Conservation (phyloP, 2,329 filamentous ascomycete species). For the Phaeoacremonium minimum region DNA sequence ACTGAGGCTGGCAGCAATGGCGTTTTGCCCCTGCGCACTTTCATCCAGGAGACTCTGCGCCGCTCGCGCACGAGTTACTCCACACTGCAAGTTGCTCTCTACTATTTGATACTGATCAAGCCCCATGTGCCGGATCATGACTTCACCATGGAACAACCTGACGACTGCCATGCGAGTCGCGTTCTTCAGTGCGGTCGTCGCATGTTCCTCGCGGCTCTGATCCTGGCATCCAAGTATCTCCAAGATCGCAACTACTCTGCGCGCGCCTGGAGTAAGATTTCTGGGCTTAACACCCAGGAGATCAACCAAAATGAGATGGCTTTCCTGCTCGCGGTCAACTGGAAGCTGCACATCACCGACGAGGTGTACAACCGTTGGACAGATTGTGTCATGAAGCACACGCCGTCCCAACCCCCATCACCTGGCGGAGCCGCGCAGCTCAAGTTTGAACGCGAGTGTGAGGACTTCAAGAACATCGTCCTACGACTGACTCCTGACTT, state of each 20-base stretch:
- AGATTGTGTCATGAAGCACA: slow-evolving; percentile 83
- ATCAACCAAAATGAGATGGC: slow-evolving; percentile 97
- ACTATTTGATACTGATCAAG: slow-evolving; percentile 93
- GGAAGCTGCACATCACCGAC: slow-evolving; percentile 92
- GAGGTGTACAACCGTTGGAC: slow-evolving; percentile 89
- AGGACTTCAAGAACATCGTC: slow-evolving; percentile 57
- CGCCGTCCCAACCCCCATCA: slow-evolving; percentile 58
- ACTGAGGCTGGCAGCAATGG: slow-evolving; percentile 69
- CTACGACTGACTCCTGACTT: slow-evolving; percentile 51
- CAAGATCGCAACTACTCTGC: slow-evolving; percentile 98
- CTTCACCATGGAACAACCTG: slow-evolving; percentile 80
- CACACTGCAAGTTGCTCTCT: slow-evolving; percentile 91
- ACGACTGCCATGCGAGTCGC: slow-evolving; percentile 66
- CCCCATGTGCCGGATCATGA: slow-evolving; percentile 78
- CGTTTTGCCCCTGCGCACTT: slow-evolving; percentile 85
- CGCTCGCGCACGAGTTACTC: slow-evolving; percentile 96
- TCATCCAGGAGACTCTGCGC: slow-evolving; percentile 95
- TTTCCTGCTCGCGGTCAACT: slow-evolving; percentile 85
- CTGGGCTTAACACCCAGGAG: slow-evolving; percentile 85
- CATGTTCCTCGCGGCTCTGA: slow-evolving; percentile 94
- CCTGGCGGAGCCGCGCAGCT: slow-evolving; percentile 39
- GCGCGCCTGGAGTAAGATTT: slow-evolving; percentile 98
- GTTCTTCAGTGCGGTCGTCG: slow-evolving; percentile 92
- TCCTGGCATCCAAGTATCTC: slow-evolving; percentile 94
- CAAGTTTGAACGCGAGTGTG: slow-evolving; percentile 38